These are phyloP conservation scores for Yamadazyma paraphyllophila DNA, from an alignment of 805 yeast genomes.

Conservation along the genomic window DNA sequence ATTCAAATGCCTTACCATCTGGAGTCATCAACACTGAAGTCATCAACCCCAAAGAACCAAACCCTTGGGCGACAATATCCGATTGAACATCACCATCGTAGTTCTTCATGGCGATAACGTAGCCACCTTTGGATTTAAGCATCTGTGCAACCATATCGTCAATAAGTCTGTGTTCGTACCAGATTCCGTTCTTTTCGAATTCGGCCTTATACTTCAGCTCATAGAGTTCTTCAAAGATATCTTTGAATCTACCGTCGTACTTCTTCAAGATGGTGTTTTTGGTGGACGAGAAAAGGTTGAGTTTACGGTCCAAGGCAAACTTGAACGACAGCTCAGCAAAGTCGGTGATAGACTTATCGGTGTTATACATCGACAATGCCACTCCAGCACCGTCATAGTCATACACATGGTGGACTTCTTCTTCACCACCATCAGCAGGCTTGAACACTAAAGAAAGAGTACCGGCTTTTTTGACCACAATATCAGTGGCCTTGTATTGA, in stretches of 20 bases:
- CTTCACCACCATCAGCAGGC: conserved; percentile 61
- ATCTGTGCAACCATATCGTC: conserved; percentile 99
- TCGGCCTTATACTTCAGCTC: conserved; percentile 62
- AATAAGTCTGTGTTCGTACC: conserved; percentile 95
- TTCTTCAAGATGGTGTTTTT: conserved; percentile 92
- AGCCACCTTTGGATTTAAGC: conserved; percentile 95
- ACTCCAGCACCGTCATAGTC: conserved; percentile 74
- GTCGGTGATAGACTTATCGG: conserved; percentile 84
- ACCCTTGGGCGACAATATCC: conserved; percentile 97
- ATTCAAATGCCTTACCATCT: conserved; percentile 92
- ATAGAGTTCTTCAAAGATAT: conserved; percentile 81
- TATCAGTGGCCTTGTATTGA: conserved; percentile 91
- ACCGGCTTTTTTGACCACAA: conserved; percentile 78
- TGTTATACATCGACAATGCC: conserved; percentile 92
- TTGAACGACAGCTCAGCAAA: conserved; percentile 93
- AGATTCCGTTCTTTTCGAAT: conserved; percentile 79
- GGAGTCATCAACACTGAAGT: conserved; percentile 96
- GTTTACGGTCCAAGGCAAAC: conserved; percentile 72
- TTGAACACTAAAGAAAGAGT: conserved; percentile 72
- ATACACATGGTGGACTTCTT: conserved; percentile 58
- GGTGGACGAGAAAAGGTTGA: conserved; percentile 84
- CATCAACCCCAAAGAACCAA: conserved; percentile 95
- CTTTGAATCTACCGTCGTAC: conserved; percentile 95
- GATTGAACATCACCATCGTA: conserved; percentile 98
- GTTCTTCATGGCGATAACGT: conserved; percentile 92